Conservation (phyloP, 495 filamentous ascomycete genomes). For the Aspergillus nidulans region DNA sequence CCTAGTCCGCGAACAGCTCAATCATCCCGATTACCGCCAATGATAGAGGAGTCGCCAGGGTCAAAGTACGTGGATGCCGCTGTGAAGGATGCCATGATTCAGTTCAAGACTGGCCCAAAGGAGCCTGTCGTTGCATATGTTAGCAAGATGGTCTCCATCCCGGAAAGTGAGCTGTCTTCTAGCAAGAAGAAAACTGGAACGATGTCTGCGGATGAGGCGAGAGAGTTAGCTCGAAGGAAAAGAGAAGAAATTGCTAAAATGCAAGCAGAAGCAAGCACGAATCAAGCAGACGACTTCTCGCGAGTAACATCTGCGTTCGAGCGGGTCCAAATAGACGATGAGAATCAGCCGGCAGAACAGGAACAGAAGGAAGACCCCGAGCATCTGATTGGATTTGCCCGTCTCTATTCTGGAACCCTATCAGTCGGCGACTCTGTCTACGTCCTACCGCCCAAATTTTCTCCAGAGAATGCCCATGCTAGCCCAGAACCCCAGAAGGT, state of each 20-base stretch:
- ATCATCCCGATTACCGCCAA: conserved; percentile 68
- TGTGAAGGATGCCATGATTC: conserved; percentile 72
- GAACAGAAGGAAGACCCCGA: conserved; percentile 64
- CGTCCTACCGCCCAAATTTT: conserved; percentile 87
- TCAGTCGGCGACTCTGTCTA: conserved; percentile 88
- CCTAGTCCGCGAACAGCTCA: conserved; percentile 85
- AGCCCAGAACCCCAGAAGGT: conserved; percentile 76
- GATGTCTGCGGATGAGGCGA: conserved; percentile 83
- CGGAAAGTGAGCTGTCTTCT: conserved; percentile 83
- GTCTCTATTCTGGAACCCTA: conserved; percentile 86
- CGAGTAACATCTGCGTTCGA: conserved; percentile 47
- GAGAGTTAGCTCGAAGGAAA: conserved; percentile 83
- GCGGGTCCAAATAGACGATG: conserved; percentile 38
- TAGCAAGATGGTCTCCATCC: conserved; percentile 96
- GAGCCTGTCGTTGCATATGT: conserved; percentile 91
- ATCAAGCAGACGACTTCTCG: conserved; percentile 35
- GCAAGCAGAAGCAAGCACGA: conserved; percentile 53
- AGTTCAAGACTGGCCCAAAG: conserved; percentile 62
- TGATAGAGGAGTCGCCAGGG: conserved; percentile 80
- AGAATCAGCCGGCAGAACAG: conserved; percentile 31
- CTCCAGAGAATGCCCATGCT: conserved; percentile 70
- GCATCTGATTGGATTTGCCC: conserved; percentile 89
- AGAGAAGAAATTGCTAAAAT: conserved; percentile 77
- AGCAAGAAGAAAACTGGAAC: conserved; percentile 60
- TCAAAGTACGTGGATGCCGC: conserved; percentile 59